Evolutionary conservation across 2,329 filamentous ascomycete genomes (phyloP).

Genomic region (Aspergillus ustus): DNA sequence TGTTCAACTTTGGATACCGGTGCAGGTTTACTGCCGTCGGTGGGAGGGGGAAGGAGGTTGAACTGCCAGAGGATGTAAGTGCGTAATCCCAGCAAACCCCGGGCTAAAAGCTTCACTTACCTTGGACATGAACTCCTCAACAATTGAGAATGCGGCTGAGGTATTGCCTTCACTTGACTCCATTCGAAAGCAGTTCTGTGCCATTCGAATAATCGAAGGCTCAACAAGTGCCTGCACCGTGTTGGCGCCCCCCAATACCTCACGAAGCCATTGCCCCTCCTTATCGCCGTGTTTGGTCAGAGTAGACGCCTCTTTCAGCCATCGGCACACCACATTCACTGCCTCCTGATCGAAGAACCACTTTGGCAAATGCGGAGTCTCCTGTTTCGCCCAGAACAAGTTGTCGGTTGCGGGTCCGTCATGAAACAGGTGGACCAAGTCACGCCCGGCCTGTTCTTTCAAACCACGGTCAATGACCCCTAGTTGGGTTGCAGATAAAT

Average conservation of each 20-base stretch:
- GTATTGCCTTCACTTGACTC: neutral
- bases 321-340: neutral
- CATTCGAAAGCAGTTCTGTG: neutral
- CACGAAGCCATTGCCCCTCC: neutral
- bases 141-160: neutral
- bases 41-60: neutral
- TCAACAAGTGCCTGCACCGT: neutral
- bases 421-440: neutral
- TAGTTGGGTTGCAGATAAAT: neutral
- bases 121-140: neutral
- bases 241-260: neutral
- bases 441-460: neutral
- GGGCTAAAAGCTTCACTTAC: too few relatives aligned
- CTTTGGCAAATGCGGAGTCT: neutral
- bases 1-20: too few relatives aligned
- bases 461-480: neutral
- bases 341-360: neutral
- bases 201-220: neutral
- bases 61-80: too few relatives aligned
- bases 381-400: neutral
- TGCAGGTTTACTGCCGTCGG: neutral
- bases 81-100: too few relatives aligned
- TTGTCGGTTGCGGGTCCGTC: neutral
- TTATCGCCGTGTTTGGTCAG: neutral
- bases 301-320: neutral